Percentiles rank a stretch among this genome's conserved stretches.
Conservation (phyloP, 495 filamentous ascomycete species). For the Tuber borchii region DNA sequence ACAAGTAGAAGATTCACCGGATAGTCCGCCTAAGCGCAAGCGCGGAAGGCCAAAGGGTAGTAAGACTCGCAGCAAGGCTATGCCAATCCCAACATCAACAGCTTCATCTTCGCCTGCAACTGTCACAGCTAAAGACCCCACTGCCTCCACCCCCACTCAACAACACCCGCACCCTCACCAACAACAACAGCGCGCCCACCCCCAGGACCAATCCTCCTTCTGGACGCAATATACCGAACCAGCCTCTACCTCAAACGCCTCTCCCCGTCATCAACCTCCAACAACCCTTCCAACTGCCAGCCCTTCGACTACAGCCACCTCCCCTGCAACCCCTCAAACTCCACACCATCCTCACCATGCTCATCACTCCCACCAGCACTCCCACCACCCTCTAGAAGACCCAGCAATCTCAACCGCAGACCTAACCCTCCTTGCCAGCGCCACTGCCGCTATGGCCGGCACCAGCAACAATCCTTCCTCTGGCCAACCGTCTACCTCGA, state of each 20-base stretch:
- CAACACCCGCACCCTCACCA: conserved; percentile 21
- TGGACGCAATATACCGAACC: conserved; percentile 40
- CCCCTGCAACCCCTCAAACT: not conserved
- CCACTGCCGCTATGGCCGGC: conserved; percentile 36
- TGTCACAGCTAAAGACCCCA: not conserved
- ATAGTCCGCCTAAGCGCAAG: conserved; percentile 33
- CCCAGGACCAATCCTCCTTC: conserved; percentile 31
- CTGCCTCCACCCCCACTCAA: not conserved
- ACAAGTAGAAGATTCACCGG: conserved; percentile 13
- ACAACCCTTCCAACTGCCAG: not conserved
- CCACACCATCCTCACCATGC: not conserved
- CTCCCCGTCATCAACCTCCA: not conserved
- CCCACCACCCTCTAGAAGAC: conserved; percentile 19
- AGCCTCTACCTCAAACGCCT: not conserved
- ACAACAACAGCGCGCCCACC: conserved; percentile 1
- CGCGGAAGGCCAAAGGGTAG: conserved; percentile 40
- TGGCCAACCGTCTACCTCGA: not conserved
- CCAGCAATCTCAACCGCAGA: conserved; percentile 32
- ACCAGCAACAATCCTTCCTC: not conserved
- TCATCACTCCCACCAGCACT: not conserved
- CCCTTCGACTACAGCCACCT: not conserved
- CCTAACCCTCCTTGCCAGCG: conserved; percentile 31
- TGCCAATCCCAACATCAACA: conserved; percentile 20
- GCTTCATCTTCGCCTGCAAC: conserved; percentile 7
- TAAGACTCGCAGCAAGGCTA: conserved; percentile 33